phyloP scores from a whole-genome alignment of 306 rosid genomes.

The Cajanus cajan region DNA sequence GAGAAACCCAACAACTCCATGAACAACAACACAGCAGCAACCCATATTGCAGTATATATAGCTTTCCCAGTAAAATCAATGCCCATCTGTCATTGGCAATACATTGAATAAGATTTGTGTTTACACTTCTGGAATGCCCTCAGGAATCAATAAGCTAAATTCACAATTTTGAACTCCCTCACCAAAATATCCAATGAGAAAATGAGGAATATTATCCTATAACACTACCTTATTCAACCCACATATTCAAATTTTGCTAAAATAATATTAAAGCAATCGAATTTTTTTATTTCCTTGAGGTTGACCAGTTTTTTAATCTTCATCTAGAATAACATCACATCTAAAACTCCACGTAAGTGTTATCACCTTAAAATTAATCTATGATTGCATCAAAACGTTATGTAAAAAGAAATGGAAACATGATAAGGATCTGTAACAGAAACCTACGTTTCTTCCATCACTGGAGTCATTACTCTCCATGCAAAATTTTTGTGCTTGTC shows the following conservation, averaged over 20 bases:
- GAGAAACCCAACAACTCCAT: constrained; percentile 97
- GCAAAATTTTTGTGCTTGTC: constrained; percentile 66
- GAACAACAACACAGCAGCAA: constrained; percentile 91
- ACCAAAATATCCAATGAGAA: constrained; percentile 21
- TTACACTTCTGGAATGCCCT: constrained; percentile 36
- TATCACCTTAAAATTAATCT: constrained; percentile 17
- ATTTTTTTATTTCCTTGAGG: background rate
- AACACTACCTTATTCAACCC: background rate
- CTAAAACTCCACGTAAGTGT: constrained; percentile 22
- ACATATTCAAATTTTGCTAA: background rate
- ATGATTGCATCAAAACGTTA: constrained; percentile 27
- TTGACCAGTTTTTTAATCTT: constrained; percentile 8
- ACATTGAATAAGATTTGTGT: constrained; percentile 30
- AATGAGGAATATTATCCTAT: background rate
- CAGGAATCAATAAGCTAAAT: background rate
- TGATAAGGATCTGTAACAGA: constrained; percentile 22
- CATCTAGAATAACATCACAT: constrained; percentile 3
- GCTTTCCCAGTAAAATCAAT: constrained; percentile 91
- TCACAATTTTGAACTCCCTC: constrained; percentile 10
- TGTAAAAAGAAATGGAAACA: constrained; percentile 7
- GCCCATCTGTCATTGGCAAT: constrained; percentile 68
- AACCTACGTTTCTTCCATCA: constrained; percentile 76
- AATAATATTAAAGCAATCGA: background rate
- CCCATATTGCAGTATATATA: constrained; percentile 88
- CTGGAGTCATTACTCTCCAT: constrained; percentile 54